Evolutionary conservation across 768 basidiomycete species (phyloP).

Genomic region (Tricholoma saponaceum): DNA sequence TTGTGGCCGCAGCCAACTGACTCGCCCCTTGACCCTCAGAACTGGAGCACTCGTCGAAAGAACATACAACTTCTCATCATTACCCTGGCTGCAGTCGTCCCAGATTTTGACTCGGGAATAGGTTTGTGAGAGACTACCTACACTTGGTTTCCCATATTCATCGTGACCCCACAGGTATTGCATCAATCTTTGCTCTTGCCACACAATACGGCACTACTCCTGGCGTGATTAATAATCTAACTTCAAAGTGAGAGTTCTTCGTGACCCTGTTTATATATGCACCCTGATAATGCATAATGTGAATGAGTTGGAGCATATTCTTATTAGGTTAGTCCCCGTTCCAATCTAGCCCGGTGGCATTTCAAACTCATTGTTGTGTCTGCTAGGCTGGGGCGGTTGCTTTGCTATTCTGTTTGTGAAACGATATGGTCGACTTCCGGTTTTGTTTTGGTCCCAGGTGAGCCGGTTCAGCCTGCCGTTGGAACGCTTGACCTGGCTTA

Average conservation of each 20-base stretch:
- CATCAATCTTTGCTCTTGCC: conserved; percentile 53
- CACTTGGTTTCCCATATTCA: not conserved
- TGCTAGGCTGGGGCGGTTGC: conserved; percentile 42
- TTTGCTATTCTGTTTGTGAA: conserved; percentile 47
- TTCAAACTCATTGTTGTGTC: not conserved
- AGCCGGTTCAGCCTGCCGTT: conserved; percentile 2
- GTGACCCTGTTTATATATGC: not conserved
- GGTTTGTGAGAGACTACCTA: conserved; percentile 21
- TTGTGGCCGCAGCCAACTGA: conserved; percentile 59
- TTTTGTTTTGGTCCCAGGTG: conserved; percentile 57
- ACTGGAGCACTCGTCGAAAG: conserved; percentile 47
- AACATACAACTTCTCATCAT: conserved; percentile 46
- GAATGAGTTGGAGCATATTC: conserved; percentile 52
- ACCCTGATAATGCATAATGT: not conserved
- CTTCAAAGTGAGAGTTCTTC: conserved; percentile 35
- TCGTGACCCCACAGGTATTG: conserved; percentile 36
- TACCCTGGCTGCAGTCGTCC: conserved; percentile 55
- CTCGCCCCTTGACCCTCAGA: conserved; percentile 29
- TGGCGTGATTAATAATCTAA: conserved; percentile 51
- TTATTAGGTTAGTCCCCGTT: conserved; percentile 31
- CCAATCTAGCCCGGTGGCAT: not conserved
- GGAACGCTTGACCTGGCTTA: not conserved
- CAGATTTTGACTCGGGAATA: conserved; percentile 58
- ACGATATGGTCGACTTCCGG: conserved; percentile 53
- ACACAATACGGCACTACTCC: conserved; percentile 46